These are phyloP conservation scores for Dacryopinax primogenitus DNA, from an alignment of 768 basidiomycete species.

Conservation along the genomic window DNA sequence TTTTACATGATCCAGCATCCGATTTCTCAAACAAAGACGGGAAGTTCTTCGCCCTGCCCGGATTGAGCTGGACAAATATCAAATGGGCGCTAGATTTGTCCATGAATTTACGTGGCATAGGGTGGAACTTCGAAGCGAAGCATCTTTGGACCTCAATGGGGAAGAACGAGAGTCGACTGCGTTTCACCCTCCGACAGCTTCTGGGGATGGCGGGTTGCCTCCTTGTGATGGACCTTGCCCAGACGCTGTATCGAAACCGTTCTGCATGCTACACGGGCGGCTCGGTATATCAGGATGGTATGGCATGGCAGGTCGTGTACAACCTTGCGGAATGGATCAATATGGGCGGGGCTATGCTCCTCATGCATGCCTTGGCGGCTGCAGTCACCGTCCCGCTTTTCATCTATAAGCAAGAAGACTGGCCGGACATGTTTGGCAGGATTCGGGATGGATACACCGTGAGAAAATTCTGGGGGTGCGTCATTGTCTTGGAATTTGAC, in stretches of 20 bases:
- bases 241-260: not conserved
- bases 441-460: not conserved
- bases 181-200: not conserved
- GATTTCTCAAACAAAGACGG: slow-evolving; percentile 6
- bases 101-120: not conserved
- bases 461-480: not conserved
- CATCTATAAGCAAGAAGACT: not conserved
- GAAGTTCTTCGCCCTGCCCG: not conserved
- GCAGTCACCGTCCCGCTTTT: not conserved
- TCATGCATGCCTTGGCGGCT: not conserved
- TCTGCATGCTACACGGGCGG: not conserved
- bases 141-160: slow-evolving; percentile 5
- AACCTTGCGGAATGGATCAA: slow-evolving; percentile 5
- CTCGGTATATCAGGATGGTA: not conserved
- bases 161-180: not conserved
- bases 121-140: slow-evolving; percentile 4
- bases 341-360: not conserved
- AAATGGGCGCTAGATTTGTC: not conserved
- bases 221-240: not conserved
- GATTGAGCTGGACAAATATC: slow-evolving; percentile 3
- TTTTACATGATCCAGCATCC: not conserved
- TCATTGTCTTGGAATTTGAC: not conserved
- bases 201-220: not conserved
- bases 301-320: not conserved
- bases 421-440: slow-evolving; percentile 5